Base-by-base conservation (phyloP, 2,329 filamentous ascomycete species). In the Davidsoniella neocaledoniae region DNA sequence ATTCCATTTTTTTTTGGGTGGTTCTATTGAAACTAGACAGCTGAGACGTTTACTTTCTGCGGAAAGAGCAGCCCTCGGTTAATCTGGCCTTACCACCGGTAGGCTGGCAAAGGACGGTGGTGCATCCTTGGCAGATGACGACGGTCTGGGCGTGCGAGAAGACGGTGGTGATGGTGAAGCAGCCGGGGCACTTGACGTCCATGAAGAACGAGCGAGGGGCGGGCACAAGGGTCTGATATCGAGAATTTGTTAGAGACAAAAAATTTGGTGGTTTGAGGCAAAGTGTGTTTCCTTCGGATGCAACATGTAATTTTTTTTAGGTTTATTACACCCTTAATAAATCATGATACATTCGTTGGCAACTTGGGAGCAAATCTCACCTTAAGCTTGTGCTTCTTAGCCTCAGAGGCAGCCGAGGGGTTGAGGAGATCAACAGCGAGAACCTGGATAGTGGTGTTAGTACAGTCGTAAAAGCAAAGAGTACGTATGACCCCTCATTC, bases 361-460 rank as follows among this genome's bases (percentile, higher is more conserved):
- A 40, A n/a, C 19, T 40, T 38, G 45, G 23, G 26, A 41, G 39
- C 16, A 10, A 5, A 2, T 41, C 51, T 39, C 86, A 94, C 87
- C 87, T 98, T 98, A 71, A 98, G 86, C 86, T 98, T 98, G 86
- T 98, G 91, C 85, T 96, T 96, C 77, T 87, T 86, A 67, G 87
- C 87, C 84, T 98, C 91, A 71, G 90, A 81, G 73, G 86, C 86
- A 73, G 90, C 84, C 68, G 84, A 85, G 68, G 91, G 91, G 86
- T 98, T 96, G 74, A 98, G 83, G 66, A 98, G 88, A 80, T 98
- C 91, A 79, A 96, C 86, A 72, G 91, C 91, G 83, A 98, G 87
- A 94, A 96, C 90, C 91, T 96, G 68, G 23, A 29, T 14, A 41
- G 37, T 42, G 60, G 55, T 43, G 67, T 79, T 67, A 79, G 74